A percentile compares a stretch with the other conserved stretches of the same genome.
phyloP scores from a whole-genome alignment of 805 yeast genomes.

The Candida koratica region DNA sequence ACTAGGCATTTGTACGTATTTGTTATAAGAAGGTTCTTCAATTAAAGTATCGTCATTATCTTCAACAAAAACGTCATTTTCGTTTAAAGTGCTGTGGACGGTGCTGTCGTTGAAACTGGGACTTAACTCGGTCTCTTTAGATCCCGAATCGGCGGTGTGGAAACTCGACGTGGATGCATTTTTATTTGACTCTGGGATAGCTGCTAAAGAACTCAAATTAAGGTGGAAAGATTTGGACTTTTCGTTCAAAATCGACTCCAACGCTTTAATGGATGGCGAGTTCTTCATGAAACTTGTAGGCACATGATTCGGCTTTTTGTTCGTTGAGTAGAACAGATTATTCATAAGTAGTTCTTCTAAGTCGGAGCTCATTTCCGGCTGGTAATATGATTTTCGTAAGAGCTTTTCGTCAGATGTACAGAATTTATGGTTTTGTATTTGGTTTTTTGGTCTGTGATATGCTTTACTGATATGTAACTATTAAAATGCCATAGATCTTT shows the following conservation, averaged over 20 bases:
- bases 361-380: conserved; percentile 7
- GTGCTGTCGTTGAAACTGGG: conserved; percentile 13
- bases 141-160: conserved; percentile 13
- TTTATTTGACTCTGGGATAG: not conserved
- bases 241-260: conserved; percentile 31
- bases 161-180: conserved; percentile 9
- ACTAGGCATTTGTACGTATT: conserved; percentile 16
- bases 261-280: conserved; percentile 41
- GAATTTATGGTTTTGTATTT: too few relatives aligned
- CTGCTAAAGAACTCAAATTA: conserved; percentile 10
- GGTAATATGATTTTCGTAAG: too few relatives aligned
- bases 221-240: conserved; percentile 17
- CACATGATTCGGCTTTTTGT: conserved; percentile 19
- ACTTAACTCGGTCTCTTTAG: conserved; percentile 3
- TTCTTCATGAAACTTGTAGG: conserved; percentile 31
- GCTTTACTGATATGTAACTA: too few relatives aligned
- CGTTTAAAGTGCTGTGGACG: conserved; percentile 9
- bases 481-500: too few relatives aligned
- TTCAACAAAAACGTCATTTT: conserved; percentile 7
- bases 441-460: too few relatives aligned
- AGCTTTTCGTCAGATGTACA: too few relatives aligned
- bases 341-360: conserved; percentile 32
- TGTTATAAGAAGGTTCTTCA: conserved; percentile 14
- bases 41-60: conserved; percentile 26
- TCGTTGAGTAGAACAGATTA: conserved; percentile 29